Evolutionary conservation across 2,329 filamentous ascomycete genomes (phyloP), one percentile per base, ranked within the genome.

Genomic region (Xylaria multiplex): DNA sequence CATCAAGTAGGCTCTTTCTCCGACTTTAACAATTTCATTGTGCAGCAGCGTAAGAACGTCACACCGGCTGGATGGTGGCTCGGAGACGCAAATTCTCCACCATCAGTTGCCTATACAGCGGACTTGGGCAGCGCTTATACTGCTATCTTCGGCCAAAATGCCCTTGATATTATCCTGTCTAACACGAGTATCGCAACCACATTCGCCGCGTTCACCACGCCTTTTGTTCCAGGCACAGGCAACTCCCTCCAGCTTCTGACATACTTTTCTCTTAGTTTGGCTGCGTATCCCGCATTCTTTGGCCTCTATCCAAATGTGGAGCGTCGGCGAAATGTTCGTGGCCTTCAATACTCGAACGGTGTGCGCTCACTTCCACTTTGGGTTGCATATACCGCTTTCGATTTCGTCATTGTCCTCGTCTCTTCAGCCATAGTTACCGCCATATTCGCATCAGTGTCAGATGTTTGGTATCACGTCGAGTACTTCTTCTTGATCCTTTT

Each of bases 321-420:
- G 78, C 86, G 93, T 30, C 82, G 93, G 11, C 83, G 89, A 56
- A 91, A 93, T 69, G 92, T 97, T 27, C 88, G 94, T 58, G 91
- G 91, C 16, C 82, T 97, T 35, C 91, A 97, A 77, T 97, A 97
- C 79, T 96, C 92, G 60, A 97, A 97, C 74, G 94, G 94, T 53
- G 93, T 97, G 32, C 85, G 92, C 13, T 90, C 92, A 0, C 82
- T 92, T 8, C 93, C 93, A 0, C 82, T 97, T 1, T 97, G 95
- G 94, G 79, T 92, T 5, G 92, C 94, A 1, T 96, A 97, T 75
- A 83, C 91, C 0, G 74, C 83, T 0, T 97, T 97, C 74, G 94
- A 97, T 79, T 93, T 94, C 69, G 76, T 86, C 49, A 88, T 96
- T 62, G 89, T 93, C 0, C 75, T 96, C 14, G 72, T 87, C 3